Conservation (phyloP, 2,329 filamentous ascomycete genomes). For the Cytospora piceae region DNA sequence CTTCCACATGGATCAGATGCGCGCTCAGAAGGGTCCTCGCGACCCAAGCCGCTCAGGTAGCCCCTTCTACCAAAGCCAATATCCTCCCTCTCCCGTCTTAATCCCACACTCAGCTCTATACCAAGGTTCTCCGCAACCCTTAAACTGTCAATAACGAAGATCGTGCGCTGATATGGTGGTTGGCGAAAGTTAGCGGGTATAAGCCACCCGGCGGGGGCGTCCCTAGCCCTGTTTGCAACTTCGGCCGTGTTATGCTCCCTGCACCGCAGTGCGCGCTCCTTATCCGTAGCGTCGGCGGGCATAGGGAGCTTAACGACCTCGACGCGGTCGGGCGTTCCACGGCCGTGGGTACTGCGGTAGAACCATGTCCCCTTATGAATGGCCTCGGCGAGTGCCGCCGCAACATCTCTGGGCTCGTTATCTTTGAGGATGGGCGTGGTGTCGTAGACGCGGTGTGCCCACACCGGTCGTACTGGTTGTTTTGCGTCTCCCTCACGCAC, state of each 20-base stretch:
- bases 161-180: neutral
- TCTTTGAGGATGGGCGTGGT: conserved; percentile 4
- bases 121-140: neutral
- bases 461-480: conserved; percentile 3
- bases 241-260: conserved; percentile 8
- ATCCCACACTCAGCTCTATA: neutral
- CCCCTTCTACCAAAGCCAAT: neutral
- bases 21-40: neutral
- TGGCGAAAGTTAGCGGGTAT: neutral
- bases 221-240: neutral
- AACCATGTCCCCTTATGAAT: neutral
- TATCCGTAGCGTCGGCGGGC: conserved; percentile 5
- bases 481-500: conserved; percentile 1
- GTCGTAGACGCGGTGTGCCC: conserved; percentile 9
- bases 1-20: neutral
- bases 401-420: neutral
- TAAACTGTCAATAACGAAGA: neutral
- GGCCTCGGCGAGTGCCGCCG: neutral
- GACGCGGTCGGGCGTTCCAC: conserved; percentile 11
- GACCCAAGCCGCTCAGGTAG: neutral
- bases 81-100: neutral
- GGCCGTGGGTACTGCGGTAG: neutral
- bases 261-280: conserved; percentile 10
- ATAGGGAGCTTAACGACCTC: conserved; percentile 11
- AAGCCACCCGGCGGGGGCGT: neutral